These are phyloP conservation scores for Chlamydomonas applanata DNA, from an alignment of 139 green algal genomes.

Conservation along the genomic window DNA sequence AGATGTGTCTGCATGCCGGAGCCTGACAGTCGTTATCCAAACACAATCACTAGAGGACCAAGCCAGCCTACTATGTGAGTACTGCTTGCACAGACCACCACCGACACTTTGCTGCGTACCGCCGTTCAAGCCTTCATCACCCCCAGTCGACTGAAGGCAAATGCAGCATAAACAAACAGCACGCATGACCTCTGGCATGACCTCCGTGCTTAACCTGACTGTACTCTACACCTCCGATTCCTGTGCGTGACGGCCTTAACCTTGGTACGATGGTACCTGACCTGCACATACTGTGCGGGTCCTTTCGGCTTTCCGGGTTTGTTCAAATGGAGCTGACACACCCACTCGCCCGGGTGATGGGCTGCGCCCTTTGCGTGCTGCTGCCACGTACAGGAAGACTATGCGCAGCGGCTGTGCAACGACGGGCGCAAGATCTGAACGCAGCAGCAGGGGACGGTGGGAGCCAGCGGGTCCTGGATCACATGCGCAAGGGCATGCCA, in stretches of 20 bases:
- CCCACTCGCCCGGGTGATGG: background rate
- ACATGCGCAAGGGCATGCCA: too few relatives aligned
- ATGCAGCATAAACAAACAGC: too few relatives aligned
- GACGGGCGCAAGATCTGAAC: constrained; percentile 25
- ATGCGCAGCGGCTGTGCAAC: constrained; percentile 9
- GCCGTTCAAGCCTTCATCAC: too few relatives aligned
- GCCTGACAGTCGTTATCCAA: too few relatives aligned
- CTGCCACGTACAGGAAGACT: constrained; percentile 29
- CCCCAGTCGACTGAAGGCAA: too few relatives aligned
- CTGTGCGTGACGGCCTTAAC: background rate
- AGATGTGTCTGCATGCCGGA: too few relatives aligned
- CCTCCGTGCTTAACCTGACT: background rate
- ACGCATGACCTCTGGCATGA: too few relatives aligned
- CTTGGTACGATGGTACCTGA: background rate
- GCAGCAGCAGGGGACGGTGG: too few relatives aligned
- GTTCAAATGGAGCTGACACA: background rate
- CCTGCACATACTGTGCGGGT: background rate
- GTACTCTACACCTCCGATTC: background rate
- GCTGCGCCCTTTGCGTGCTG: background rate
- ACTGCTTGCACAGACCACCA: too few relatives aligned
- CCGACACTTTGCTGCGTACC: too few relatives aligned
- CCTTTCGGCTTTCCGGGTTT: background rate
- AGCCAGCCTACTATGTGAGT: background rate
- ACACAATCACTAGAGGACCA: background rate
- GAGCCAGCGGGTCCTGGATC: too few relatives aligned